Evolutionary conservation across 805 yeast genomes (phyloP).

Genomic region (Spathaspora passalidarum): DNA sequence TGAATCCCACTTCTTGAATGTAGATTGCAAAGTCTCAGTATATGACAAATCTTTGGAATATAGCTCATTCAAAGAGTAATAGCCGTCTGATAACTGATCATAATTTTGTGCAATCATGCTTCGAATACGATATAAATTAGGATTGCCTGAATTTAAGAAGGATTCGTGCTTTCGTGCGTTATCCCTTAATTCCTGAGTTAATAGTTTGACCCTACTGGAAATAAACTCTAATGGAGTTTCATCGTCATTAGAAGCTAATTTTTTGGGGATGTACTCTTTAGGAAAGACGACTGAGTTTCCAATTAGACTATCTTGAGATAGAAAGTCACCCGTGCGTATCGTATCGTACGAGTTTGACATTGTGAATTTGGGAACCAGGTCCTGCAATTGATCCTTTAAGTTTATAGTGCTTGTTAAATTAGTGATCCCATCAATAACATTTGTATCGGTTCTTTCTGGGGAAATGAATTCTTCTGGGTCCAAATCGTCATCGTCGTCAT

Average conservation of each 20-base stretch:
- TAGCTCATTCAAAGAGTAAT: conserved; percentile 45
- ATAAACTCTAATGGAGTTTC: conserved; percentile 15
- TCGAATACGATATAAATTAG: conserved; percentile 26
- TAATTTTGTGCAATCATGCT: conserved; percentile 23
- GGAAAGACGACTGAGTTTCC: conserved; percentile 2
- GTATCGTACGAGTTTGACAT: conserved; percentile 3
- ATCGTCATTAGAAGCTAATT: neutral
- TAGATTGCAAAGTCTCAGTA: conserved; percentile 22
- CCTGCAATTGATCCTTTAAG: neutral
- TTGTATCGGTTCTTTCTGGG: neutral
- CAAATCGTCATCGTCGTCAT: conserved; percentile 12
- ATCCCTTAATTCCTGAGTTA: conserved; percentile 17
- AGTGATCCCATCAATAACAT: too few relatives aligned
- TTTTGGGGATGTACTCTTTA: neutral
- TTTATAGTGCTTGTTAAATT: neutral
- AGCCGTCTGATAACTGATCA: conserved; percentile 40
- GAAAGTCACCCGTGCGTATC: neutral
- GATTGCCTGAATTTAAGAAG: conserved; percentile 32
- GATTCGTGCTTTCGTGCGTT: conserved; percentile 22
- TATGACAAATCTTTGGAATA: conserved; percentile 35
- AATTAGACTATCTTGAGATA: neutral
- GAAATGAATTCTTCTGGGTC: conserved; percentile 23
- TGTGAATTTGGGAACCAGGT: neutral
- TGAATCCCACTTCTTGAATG: conserved; percentile 40
- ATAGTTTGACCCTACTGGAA: conserved; percentile 10